These are phyloP conservation scores for Mortierella sp. DNA, from an alignment of 371 early-diverging fungal genomes.

Conservation along the genomic window DNA sequence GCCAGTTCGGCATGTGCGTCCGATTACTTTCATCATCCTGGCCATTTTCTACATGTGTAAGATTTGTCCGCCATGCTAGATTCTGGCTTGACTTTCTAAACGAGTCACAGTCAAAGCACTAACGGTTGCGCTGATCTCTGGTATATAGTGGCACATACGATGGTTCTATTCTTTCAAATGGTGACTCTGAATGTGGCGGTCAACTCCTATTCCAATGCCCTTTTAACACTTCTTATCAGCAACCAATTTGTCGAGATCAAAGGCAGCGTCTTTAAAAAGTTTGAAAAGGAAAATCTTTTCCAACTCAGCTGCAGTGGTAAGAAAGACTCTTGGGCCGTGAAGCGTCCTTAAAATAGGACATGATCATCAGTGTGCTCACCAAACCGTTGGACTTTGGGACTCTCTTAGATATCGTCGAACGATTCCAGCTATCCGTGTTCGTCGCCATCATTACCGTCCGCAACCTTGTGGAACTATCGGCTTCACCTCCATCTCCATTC, in stretches of 20 bases:
- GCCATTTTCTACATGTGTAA: constrained; percentile 84
- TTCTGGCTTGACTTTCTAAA: not conserved
- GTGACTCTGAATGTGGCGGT: constrained; percentile 96
- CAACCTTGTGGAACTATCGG: constrained; percentile 90
- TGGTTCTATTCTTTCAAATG: constrained; percentile 94
- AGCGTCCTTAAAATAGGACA: too few species aligned
- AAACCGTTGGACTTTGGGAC: too few species aligned
- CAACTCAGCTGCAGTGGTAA: constrained; percentile 90
- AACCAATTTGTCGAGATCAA: constrained; percentile 99
- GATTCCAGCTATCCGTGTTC: constrained; percentile 91
- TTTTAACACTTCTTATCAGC: constrained; percentile 91
- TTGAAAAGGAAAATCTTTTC: constrained; percentile 96
- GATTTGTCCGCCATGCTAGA: not conserved
- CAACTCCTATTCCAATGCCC: constrained; percentile 93
- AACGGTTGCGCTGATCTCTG: not conserved
- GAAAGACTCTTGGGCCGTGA: not conserved
- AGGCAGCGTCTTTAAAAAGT: constrained; percentile 94
- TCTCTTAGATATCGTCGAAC: constrained; percentile 89
- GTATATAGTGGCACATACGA: constrained; percentile 77
- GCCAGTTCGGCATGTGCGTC: constrained; percentile 62
- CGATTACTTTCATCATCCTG: constrained; percentile 72
- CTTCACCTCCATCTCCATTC: constrained; percentile 67
- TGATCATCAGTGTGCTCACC: too few species aligned
- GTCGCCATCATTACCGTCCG: constrained; percentile 88
- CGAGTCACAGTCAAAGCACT: not conserved